Evolutionary conservation across 768 basidiomycete genomes (phyloP), one percentile per base, ranked within the genome.

Genomic region (Mrakia frigida): DNA sequence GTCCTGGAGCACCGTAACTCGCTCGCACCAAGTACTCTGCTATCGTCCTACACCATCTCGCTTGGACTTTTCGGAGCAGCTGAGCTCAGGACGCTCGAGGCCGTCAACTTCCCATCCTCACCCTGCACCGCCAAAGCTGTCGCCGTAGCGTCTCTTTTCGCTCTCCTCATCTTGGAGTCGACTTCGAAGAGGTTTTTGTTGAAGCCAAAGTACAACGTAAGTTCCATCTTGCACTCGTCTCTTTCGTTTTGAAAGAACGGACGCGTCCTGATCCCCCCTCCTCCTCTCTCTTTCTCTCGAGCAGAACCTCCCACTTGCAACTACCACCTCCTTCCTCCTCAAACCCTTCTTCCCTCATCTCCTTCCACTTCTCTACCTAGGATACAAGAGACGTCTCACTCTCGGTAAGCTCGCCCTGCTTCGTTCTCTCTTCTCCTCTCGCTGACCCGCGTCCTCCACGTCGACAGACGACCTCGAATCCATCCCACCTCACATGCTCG

Each of bases 291-390:
- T 41, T 1, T 5, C 13, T 23, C 18, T 39, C 21, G 39, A 50
- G 21, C 59, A 74, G 73, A 46, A 39, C 23, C 31, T 37, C 25
- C 61, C 56, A 9, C 73, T 35, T n/a, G 35, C 41, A 11, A 23
- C 23, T 0, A 50, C 68, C 1, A 68, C 74, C 25, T 75, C 74
- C 23, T 75, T 75, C 43, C 23, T 59, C 67, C 52, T 70, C 68
- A 50, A 60, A 23, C 28, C 68, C 18, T 75, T 75, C 74, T 75
- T 75, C 74, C 63, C 65, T 18, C 63, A 75, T 53, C 61, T 69
- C 1, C 41, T 68, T 13, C 50, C 28, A 6, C 63, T 75, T 7
- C 74, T 75, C 16, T 75, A 75, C 63, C 46, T 50, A 5, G 74
- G 74, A 25, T 46, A 21, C 43, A 75, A 75, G 46, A 16, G 63